Conservation (phyloP, 2,329 filamentous ascomycete species). For the Metarhizium robertsii region DNA sequence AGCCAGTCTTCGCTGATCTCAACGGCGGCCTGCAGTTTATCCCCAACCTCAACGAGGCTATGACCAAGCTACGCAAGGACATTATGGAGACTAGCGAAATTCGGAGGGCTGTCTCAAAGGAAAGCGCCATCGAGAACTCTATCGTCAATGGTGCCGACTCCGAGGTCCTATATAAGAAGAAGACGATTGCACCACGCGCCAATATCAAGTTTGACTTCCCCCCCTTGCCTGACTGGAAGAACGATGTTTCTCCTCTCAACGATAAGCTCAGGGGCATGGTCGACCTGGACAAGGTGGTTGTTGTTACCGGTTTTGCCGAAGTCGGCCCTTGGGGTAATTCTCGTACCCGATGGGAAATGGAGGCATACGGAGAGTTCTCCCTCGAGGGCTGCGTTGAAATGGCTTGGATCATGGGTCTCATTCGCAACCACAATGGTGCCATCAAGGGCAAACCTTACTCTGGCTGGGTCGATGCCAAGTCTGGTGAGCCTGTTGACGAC, state of each 20-base stretch:
- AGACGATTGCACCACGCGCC: slow-evolving; percentile 83
- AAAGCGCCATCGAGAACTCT: slow-evolving; percentile 94
- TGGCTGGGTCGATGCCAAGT: slow-evolving; percentile 93
- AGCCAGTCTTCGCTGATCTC: slow-evolving; percentile 93
- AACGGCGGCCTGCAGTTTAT: slow-evolving; percentile 98
- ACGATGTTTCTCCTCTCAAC: slow-evolving; percentile 82
- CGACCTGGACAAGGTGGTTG: slow-evolving; percentile 94
- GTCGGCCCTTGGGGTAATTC: slow-evolving; percentile 98
- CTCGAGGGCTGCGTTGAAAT: slow-evolving; percentile 97
- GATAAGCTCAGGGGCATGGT: slow-evolving; percentile 93
- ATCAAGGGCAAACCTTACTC: slow-evolving; percentile 96
- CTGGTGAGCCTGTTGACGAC: slow-evolving; percentile 90
- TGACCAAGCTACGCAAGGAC: slow-evolving; percentile 87
- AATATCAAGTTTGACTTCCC: slow-evolving; percentile 99
- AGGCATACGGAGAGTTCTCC: slow-evolving; percentile 91
- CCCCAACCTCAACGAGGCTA: slow-evolving; percentile 86
- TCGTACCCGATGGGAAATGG: slow-evolving; percentile 98
- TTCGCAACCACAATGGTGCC: slow-evolving; percentile 95
- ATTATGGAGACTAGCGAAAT: slow-evolving; percentile 94
- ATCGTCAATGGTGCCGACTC: slow-evolving; percentile 90
- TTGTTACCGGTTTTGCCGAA: slow-evolving; percentile 93
- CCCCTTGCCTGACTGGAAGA: slow-evolving; percentile 79
- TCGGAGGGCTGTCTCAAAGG: slow-evolving; percentile 86
- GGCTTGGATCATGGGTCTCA: slow-evolving; percentile 99
- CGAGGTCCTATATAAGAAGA: slow-evolving; percentile 90